Conservation (phyloP, 1,139 yeast species). For the Suhomyces chickasaworum region DNA sequence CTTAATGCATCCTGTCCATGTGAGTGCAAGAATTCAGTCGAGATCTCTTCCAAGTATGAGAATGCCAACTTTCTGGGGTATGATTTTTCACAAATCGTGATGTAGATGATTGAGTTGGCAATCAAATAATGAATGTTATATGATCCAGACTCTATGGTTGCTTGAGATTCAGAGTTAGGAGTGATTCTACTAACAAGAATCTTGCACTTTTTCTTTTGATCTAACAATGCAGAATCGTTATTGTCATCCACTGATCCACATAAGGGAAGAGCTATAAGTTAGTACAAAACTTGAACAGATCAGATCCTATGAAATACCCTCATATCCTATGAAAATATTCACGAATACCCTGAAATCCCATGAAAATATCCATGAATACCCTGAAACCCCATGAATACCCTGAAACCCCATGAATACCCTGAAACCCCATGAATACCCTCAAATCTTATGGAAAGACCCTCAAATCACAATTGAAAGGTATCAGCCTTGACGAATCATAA, state of each 20-base stretch:
- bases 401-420: too few relatives aligned
- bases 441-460: too few relatives aligned
- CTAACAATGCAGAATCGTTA: slow-evolving; percentile 54
- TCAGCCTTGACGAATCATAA: too few relatives aligned
- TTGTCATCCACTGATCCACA: slow-evolving; percentile 94
- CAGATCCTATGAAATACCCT: too few relatives aligned
- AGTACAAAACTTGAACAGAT: slow-evolving; percentile 15
- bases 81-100: slow-evolving; percentile 73
- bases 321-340: too few relatives aligned
- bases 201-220: slow-evolving; percentile 86
- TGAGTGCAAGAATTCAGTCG: slow-evolving; percentile 77
- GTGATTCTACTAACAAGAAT: slow-evolving; percentile 74
- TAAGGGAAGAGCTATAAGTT: slow-evolving; percentile 68
- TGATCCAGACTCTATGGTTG: slow-evolving; percentile 77
- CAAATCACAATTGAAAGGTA: too few relatives aligned
- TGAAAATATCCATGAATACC: too few relatives aligned
- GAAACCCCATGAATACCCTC: too few relatives aligned
- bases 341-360: too few relatives aligned
- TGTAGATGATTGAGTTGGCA: slow-evolving; percentile 64
- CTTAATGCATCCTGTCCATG: slow-evolving; percentile 72
- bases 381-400: too few relatives aligned
- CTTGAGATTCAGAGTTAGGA: slow-evolving; percentile 80
- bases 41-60: slow-evolving; percentile 78
- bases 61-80: slow-evolving; percentile 91
- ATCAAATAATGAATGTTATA: slow-evolving; percentile 78